A percentile compares a stretch with the other conserved stretches of the same genome.
phyloP scores from a whole-genome alignment of 169 alveolate genomes.

The Cryptosporidium parvum region DNA sequence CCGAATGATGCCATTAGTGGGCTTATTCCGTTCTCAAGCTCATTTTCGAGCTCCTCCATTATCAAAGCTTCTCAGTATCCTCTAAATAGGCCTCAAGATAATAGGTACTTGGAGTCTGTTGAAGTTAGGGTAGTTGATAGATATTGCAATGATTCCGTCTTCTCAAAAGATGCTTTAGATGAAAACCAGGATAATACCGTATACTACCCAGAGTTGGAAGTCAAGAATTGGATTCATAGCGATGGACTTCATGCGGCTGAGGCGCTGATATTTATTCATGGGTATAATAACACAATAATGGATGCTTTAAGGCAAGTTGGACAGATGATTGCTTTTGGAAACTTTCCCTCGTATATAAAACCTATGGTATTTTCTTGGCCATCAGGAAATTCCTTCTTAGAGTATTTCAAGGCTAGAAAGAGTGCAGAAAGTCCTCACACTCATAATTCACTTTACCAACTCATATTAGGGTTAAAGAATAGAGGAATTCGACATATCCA shows the following conservation, averaged over 20 bases:
- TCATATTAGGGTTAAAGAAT: constrained; percentile 49
- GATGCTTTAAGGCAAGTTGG: constrained; percentile 83
- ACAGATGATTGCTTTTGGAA: constrained; percentile 85
- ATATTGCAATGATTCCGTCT: constrained; percentile 25
- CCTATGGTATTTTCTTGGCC: constrained; percentile 88
- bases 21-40: constrained; percentile 43
- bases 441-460: constrained; percentile 51
- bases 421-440: constrained; percentile 71
- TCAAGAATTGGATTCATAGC: constrained; percentile 81
- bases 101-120: constrained; percentile 72
- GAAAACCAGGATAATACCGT: constrained; percentile 76
- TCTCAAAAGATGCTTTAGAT: constrained; percentile 72
- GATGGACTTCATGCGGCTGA: constrained; percentile 82
- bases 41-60: constrained; percentile 64
- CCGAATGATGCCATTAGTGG: constrained; percentile 74
- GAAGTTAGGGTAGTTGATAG: constrained; percentile 77
- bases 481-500: constrained; percentile 86
- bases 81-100: constrained; percentile 40
- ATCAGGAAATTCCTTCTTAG: constrained; percentile 79
- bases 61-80: constrained; percentile 69
- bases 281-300: constrained; percentile 79
- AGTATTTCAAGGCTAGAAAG: constrained; percentile 79
- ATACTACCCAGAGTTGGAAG: constrained; percentile 67
- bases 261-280: constrained; percentile 86
- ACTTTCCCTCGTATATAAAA: constrained; percentile 86